Base-by-base conservation (phyloP, 1,139 yeast species). In the Sugiyamaella xylanicola region DNA sequence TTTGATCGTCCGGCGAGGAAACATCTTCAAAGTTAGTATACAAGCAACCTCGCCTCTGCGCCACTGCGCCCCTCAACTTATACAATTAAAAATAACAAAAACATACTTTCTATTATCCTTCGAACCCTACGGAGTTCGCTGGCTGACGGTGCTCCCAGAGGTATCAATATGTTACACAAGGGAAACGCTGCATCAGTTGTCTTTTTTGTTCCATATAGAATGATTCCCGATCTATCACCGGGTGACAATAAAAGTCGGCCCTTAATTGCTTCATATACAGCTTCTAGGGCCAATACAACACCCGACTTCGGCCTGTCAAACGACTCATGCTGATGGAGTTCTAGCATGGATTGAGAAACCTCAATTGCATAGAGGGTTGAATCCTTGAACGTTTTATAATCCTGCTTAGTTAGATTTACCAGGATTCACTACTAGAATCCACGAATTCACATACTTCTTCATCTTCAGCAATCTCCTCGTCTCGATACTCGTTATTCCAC, bases 341-440 rank as follows among this genome's bases (percentile, higher is more conserved):
- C 27, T 15, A 67, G 63, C 73, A 73, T 71, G 11, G 68, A 55
- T 3, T 54, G 56, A 1, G 74, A 68, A n/a, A 67, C 71, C 45
- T 73, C 77, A 51, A 74, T 66, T 27, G 68, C 65, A 57, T 68
- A 73, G 20, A 74, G 59, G 32, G 72, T 57, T 7, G 76, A 73
- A 55, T 72, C 74, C 48, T 66, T 66, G 44, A 59, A 61, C 25
- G 67, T 67, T 27, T 57, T 52, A 58, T 57, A 64, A 55, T 67
- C 69, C 62, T 60, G 25, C 15, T 9, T 4, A 1, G 50, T 46
- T 46, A 46, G 42, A 45, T 21, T 22, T 8, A 17, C 25, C 8
- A 20, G n/a, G n/a, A n/a, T n/a, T 5, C 15, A 4, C 29, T 2
- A 15, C 21, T 8, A n/a, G 4, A 2, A 25, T 27, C 5, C 15